phyloP scores from a whole-genome alignment of 345 rosid species.

The Balakata baccata region DNA sequence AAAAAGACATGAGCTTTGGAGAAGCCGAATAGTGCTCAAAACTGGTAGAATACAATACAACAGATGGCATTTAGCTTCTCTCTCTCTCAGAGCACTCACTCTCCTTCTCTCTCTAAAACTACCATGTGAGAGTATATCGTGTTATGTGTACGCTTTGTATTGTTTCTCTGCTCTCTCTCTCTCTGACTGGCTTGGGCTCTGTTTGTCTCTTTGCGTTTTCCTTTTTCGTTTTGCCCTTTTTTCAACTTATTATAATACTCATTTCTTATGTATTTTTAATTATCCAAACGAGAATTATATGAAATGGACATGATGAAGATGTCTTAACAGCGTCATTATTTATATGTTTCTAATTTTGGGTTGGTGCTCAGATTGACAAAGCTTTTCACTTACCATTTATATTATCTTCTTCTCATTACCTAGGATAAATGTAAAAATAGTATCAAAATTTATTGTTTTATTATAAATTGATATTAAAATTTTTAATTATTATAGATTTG shows the following conservation, averaged over 20 bases:
- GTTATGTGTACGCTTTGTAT: constrained; percentile 2
- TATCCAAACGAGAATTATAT: no score
- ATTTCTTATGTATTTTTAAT: background rate
- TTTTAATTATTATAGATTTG: no score
- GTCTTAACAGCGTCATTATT: no score
- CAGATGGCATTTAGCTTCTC: constrained; percentile 13
- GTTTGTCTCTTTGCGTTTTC: background rate
- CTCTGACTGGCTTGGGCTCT: background rate
- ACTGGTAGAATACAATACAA: background rate
- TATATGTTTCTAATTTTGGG: background rate
- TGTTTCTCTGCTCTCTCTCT: background rate
- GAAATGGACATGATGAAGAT: background rate
- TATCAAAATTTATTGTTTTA: no score
- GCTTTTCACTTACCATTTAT: background rate
- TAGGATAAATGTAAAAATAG: no score
- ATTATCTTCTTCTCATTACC: no score
- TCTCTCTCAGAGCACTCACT: background rate
- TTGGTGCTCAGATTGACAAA: background rate
- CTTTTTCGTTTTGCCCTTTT: background rate
- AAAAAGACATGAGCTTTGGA: constrained; percentile 5
- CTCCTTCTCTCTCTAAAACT: constrained; percentile 11
- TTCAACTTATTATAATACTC: background rate
- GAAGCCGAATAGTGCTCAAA: constrained; percentile 18
- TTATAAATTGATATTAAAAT: no score
- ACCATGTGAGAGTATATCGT: constrained; percentile 12